phyloP scores from a whole-genome alignment of 345 rosid species.

The Stellera chamaejasme region DNA sequence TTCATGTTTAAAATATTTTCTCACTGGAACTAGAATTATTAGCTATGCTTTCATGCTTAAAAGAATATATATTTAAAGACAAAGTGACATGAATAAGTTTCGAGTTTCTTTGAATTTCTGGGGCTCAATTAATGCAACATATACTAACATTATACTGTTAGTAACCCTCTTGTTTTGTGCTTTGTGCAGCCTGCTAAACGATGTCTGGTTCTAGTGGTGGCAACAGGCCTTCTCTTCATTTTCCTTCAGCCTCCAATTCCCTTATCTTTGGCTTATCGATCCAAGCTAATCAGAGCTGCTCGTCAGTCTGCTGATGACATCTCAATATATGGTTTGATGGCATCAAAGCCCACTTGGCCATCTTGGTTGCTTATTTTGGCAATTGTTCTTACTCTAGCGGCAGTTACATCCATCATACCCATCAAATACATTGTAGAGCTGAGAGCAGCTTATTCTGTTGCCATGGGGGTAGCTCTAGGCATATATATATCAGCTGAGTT shows the following conservation, averaged over 20 bases:
- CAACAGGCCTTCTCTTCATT: slow-evolving; percentile 81
- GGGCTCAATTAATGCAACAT: background rate
- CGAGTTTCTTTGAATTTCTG: no score
- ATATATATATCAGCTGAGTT: slow-evolving; percentile 91
- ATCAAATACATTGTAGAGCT: slow-evolving; percentile 81
- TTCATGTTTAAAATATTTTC: no score
- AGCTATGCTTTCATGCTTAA: no score
- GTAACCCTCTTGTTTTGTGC: slow-evolving; percentile 1
- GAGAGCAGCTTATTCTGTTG: slow-evolving; percentile 72
- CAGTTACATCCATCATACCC: slow-evolving; percentile 81
- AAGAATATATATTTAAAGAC: no score
- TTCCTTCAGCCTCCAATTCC: slow-evolving; percentile 96
- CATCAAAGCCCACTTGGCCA: slow-evolving; percentile 98
- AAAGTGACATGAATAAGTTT: no score
- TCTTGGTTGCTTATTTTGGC: slow-evolving; percentile 89
- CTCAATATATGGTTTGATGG: slow-evolving; percentile 86
- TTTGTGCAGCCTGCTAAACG: slow-evolving; percentile 83
- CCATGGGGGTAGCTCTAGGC: slow-evolving; percentile 89
- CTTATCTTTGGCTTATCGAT: slow-evolving; percentile 70
- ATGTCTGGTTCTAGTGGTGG: slow-evolving; percentile 78
- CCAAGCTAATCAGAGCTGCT: slow-evolving; percentile 78
- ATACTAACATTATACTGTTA: background rate
- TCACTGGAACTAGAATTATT: no score
- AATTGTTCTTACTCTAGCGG: slow-evolving; percentile 79
- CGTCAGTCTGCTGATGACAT: slow-evolving; percentile 93